A percentile compares a stretch with the other conserved stretches of the same genome.
Conservation (phyloP, 2,329 filamentous ascomycete genomes). For the Claviceps pusilla region DNA sequence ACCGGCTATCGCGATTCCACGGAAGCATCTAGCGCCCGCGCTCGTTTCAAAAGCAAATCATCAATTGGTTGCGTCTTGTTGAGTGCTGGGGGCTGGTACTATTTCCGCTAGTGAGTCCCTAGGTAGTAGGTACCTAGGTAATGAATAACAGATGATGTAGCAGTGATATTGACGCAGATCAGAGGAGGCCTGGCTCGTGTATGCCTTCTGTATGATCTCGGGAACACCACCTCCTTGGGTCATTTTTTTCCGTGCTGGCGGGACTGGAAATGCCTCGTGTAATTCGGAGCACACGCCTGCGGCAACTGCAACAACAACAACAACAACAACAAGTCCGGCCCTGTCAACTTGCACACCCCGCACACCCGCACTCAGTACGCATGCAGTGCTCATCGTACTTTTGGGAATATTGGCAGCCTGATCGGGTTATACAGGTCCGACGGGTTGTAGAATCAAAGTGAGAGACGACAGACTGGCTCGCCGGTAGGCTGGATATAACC, state of each 20-base stretch:
- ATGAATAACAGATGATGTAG: background rate
- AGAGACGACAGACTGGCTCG: background rate
- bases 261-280: background rate
- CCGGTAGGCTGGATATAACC: background rate
- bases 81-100: background rate
- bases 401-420: background rate
- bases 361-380: no score
- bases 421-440: background rate
- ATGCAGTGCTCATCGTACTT: background rate
- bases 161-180: background rate
- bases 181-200: background rate
- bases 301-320: no score
- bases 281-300: background rate
- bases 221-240: background rate
- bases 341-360: no score
- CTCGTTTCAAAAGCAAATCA: background rate
- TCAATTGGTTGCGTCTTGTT: background rate
- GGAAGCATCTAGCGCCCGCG: background rate
- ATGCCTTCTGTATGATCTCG: background rate
- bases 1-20: conserved; percentile 4
- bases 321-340: no score
- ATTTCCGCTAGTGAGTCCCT: background rate
- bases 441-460: background rate
- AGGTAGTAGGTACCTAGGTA: no score
- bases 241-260: background rate